phyloP scores from a whole-genome alignment of 2,329 filamentous ascomycete genomes.

The Rhytidhysteron rufulum region DNA sequence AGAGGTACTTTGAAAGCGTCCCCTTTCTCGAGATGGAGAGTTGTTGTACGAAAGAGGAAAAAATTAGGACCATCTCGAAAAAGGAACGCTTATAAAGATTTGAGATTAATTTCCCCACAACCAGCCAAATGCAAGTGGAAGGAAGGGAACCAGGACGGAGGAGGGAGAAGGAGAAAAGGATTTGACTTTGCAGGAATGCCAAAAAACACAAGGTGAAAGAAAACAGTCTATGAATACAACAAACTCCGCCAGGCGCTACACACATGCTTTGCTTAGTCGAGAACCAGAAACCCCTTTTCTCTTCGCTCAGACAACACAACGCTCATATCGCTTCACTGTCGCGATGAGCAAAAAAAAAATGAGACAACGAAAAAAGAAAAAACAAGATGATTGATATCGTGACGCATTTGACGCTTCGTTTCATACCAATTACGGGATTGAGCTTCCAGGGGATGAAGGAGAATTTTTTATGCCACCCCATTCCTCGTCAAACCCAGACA shows the following conservation, averaged over 20 bases:
- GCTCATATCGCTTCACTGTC: background rate
- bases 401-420: conserved; percentile 4
- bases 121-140: background rate
- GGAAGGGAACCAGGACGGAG: background rate
- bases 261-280: background rate
- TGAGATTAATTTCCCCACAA: background rate
- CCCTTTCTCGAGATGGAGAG: background rate
- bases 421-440: background rate
- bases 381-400: background rate
- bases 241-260: background rate
- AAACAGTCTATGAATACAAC: conserved; percentile 4
- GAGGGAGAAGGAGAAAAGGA: background rate
- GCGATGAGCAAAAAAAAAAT: background rate
- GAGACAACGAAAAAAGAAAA: background rate
- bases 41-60: background rate
- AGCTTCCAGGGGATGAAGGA: background rate
- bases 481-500: background rate
- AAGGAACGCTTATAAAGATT: background rate
- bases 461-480: background rate
- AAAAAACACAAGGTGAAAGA: background rate
- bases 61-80: background rate
- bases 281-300: background rate
- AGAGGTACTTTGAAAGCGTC: background rate
- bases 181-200: background rate
- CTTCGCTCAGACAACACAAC: background rate